Base-by-base conservation (phyloP, 257 asterid species). In the Lycium ferocissimum region DNA sequence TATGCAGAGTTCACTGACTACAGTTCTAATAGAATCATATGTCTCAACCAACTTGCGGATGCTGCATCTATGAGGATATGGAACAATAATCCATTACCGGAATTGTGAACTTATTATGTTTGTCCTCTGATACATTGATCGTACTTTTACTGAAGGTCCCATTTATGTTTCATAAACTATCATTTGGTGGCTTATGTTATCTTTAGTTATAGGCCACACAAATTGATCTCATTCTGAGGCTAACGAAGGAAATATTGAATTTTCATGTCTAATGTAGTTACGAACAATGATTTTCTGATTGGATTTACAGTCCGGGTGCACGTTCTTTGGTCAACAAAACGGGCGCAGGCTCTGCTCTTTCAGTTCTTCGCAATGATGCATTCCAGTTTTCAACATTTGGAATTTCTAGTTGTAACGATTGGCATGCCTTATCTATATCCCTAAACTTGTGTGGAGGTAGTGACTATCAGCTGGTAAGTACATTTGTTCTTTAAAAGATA, bases 361-460 rank as follows among this genome's bases (percentile, higher is more conserved):
- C 85, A 51, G 59, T 49, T 26, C 47, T 53, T 51, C 33, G 0
- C 76, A 26, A 75, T 66, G 83, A 71, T 22, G 85, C 84, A 83
- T 87, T 78, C 89, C 89, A 81, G 33, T 61, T 85, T 71, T 82
- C 87, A 51, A 88, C 89, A 11, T 87, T 84, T 57, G 92, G 91
- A 26, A 70, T 87, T 87, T 87, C 88, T 63, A 72, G 87, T 66
- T 82, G 69, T 80, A 84, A 83, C 26, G 86, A 85, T 14, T 88
- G 91, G 91, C 87, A 79, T 79, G 90, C 92, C 37, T 59, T 82
- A 82, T 90, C 88, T 43, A 57, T 90, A 81, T 86, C 84, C 75
- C 81, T 88, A 79, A 88, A 88, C 56, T 56, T 85, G 13, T 51
- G 26, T 69, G 91, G 92, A 11, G 89, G 91, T 37, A 84, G 73